phyloP scores from a whole-genome alignment of 768 basidiomycete species.

The Brasilioporus rufonigricans region DNA sequence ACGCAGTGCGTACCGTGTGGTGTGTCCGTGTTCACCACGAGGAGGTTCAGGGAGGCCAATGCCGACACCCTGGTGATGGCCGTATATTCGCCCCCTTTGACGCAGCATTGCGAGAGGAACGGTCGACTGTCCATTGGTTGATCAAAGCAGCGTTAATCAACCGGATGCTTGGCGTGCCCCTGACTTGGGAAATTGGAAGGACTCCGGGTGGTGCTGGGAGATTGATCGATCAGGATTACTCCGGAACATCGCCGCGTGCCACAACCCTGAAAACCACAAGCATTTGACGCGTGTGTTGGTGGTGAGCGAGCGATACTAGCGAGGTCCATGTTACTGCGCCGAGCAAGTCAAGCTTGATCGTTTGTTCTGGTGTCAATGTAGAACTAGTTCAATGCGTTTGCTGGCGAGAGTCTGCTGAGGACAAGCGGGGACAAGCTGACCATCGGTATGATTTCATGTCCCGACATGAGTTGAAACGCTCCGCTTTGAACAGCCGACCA shows the following conservation, averaged over 20 bases:
- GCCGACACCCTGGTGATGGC: background rate
- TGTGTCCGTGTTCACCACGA: slow-evolving; percentile 19
- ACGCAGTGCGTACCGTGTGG: slow-evolving; percentile 8
- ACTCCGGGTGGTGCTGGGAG: background rate
- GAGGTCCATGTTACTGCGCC: background rate
- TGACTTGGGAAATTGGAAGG: background rate
- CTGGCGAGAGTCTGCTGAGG: background rate
- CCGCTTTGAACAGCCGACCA: slow-evolving; percentile 7
- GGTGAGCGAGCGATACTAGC: background rate
- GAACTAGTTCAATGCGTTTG: background rate
- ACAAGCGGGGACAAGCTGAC: background rate
- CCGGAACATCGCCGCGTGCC: background rate
- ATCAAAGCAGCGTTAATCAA: background rate
- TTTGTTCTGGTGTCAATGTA: background rate
- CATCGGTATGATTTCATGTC: slow-evolving; percentile 11
- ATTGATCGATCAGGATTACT: background rate
- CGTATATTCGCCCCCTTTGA: background rate
- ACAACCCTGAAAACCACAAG: background rate
- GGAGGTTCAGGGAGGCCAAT: slow-evolving; percentile 5
- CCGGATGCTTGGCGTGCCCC: background rate
- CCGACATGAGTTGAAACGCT: slow-evolving; percentile 11
- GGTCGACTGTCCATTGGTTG: background rate
- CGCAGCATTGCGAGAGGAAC: background rate
- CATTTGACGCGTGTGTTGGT: background rate
- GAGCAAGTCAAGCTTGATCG: background rate